Evolutionary conservation across 306 rosid species (phyloP).

Genomic region (Malus orientalis): DNA sequence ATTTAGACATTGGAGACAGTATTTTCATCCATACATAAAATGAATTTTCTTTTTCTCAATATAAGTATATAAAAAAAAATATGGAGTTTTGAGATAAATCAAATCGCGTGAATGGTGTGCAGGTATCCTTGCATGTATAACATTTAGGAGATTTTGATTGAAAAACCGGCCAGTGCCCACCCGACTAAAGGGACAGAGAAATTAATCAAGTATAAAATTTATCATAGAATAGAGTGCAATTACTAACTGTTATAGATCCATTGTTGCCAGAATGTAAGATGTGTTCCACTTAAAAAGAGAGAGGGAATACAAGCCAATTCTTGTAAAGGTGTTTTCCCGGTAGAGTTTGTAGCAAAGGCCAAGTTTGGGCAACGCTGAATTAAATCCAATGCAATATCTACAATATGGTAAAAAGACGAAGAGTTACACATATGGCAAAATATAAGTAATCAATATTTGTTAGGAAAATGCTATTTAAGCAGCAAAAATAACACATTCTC

Average conservation of each 20-base stretch:
- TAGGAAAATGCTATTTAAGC: neutral
- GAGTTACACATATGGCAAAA: neutral
- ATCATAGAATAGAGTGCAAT: neutral
- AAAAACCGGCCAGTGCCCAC: neutral
- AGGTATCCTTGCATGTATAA: too few relatives aligned
- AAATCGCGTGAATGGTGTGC: neutral
- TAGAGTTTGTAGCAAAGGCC: neutral
- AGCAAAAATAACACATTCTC: neutral
- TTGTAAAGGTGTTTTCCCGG: neutral
- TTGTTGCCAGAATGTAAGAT: neutral
- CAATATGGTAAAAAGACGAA: neutral
- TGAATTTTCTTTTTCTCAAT: neutral
- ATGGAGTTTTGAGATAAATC: neutral
- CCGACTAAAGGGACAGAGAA: neutral
- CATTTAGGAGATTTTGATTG: neutral
- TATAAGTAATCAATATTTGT: neutral
- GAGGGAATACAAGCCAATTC: neutral
- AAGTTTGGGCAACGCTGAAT: neutral
- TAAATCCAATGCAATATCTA: neutral
- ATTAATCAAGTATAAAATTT: neutral
- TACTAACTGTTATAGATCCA: conserved; percentile 7
- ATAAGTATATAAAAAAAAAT: too few relatives aligned
- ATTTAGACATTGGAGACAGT: too few relatives aligned
- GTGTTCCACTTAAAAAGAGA: neutral
- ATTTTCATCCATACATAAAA: too few relatives aligned